Base-by-base conservation (phyloP, 441 rosid genomes). In the Pelargonium fulgidum region DNA sequence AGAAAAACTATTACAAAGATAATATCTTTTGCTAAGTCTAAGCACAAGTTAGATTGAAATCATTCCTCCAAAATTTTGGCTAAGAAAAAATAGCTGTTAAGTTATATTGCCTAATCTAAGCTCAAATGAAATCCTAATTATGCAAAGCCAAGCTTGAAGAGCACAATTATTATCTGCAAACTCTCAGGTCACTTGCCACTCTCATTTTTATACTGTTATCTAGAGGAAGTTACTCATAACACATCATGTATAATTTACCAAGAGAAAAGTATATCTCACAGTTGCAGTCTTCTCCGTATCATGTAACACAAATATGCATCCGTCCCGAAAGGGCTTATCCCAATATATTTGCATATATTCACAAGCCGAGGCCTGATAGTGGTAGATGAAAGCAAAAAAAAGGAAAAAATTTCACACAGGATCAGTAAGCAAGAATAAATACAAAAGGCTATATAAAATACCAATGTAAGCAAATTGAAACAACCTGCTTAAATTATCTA, bases 261-360 rank as follows among this genome's bases (percentile, higher is more conserved):
- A 13, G 39, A 61, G 70, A 20, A 36, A 36, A 20, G 62, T 8
- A 29, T 44, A 76, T 62, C 73, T 78, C 68, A 90, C 97, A 88
- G 83, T 83, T 73, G 86, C 29, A 90, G 92, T 76, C 94, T 85
- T 77, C 84, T 85, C 42, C 97, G 86, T 44, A 90, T 92, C 97
- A 87, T 87, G 71, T 76, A 90, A 10, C 91, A 85, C 76, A 90
- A 83, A 81, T 90, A 90, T n/a, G 89, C 80, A 87, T 90, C 94
- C n/a, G 97, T 87, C 77, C 97, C 97, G 74, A 47, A 90, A 24
- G 92, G 92, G 75, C 83, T 87, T 70, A 90, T 85, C 68, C 94
- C 94, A 91, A 90, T 90, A 71, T 87, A 88, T 75, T 87, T 88
- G 82, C 97, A 90, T 94, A 90, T 90, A 73, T 78, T 88, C 39